Conservation (phyloP, 495 filamentous ascomycete genomes). For the Pyrenula aspistea region DNA sequence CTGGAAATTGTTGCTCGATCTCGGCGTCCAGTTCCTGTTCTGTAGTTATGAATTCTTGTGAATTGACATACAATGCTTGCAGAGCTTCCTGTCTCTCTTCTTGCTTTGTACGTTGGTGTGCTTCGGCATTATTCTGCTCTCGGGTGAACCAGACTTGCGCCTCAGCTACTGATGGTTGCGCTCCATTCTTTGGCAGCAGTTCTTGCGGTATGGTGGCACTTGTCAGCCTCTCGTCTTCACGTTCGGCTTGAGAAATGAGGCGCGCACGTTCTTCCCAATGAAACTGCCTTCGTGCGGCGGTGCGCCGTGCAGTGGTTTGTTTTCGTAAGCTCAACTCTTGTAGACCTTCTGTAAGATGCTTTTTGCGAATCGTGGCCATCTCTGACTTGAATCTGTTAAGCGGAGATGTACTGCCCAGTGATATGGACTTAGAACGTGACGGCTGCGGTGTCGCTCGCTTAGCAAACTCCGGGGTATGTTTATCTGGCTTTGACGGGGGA, state of each 20-base stretch:
- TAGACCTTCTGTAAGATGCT: slow-evolving; percentile 54
- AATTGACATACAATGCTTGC: slow-evolving; percentile 54
- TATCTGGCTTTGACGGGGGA: slow-evolving; percentile 31
- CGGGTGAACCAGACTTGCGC: slow-evolving; percentile 29
- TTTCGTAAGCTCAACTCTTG: slow-evolving; percentile 46
- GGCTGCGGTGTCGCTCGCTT: slow-evolving; percentile 27
- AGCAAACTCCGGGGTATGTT: slow-evolving; percentile 42
- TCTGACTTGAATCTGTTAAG: slow-evolving; percentile 49
- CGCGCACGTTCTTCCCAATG: slow-evolving; percentile 29
- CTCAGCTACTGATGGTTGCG: slow-evolving; percentile 32
- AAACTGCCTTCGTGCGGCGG: slow-evolving; percentile 20
- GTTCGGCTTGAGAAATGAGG: slow-evolving; percentile 35
- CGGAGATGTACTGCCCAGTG: slow-evolving; percentile 19
- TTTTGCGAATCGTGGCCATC: slow-evolving; percentile 46
- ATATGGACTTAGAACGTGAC: slow-evolving; percentile 10
- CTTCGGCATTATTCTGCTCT: slow-evolving; percentile 27
- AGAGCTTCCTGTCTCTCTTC: slow-evolving; percentile 32
- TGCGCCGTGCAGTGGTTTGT: slow-evolving; percentile 21
- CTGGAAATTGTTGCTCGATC: slow-evolving; percentile 42
- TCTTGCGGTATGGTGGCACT: slow-evolving; percentile 32
- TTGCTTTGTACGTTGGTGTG: slow-evolving; percentile 23
- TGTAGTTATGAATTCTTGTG: slow-evolving; percentile 51
- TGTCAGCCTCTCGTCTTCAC: slow-evolving; percentile 52
- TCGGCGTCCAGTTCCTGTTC: slow-evolving; percentile 47
- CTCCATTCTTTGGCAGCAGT: slow-evolving; percentile 23